A percentile compares a stretch with the other conserved stretches of the same genome.
Evolutionary conservation across 192 early-diverging fungal genomes (phyloP).

Genomic region (Oehlia diaphana): DNA sequence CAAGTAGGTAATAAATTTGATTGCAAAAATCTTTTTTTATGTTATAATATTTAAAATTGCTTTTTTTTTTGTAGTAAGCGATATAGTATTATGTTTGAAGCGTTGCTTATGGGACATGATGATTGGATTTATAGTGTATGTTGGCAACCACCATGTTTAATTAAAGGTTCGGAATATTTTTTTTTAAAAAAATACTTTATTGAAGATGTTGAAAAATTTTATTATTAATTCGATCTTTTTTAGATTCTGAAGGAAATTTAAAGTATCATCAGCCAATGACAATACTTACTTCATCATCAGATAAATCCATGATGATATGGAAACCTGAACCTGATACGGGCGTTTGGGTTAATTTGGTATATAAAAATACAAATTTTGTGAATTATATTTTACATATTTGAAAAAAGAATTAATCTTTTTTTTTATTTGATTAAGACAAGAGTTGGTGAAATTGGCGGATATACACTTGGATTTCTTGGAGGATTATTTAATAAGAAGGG

Average conservation of each 20-base stretch:
- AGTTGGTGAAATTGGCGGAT: conserved; percentile 88
- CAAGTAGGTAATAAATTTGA: background rate
- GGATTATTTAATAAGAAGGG: conserved; percentile 69
- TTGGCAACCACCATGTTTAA: conserved; percentile 65
- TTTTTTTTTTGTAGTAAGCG: conserved; percentile 25
- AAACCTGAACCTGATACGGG: conserved; percentile 71
- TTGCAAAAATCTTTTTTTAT: background rate
- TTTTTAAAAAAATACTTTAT: background rate
- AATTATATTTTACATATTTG: background rate
- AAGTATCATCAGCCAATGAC: conserved; percentile 62
- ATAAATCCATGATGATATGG: conserved; percentile 94
- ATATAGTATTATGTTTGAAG: conserved; percentile 78
- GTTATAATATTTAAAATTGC: background rate
- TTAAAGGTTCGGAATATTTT: conserved; percentile 24
- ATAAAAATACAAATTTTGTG: background rate
- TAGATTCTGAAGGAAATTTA: conserved; percentile 30
- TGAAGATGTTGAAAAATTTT: background rate
- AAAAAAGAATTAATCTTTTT: conserved; percentile 5
- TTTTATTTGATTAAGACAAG: conserved; percentile 49
- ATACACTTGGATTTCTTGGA: conserved; percentile 79
- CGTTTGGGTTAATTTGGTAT: conserved; percentile 78
- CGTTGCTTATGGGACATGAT: conserved; percentile 93
- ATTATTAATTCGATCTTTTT: background rate
- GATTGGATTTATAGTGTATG: conserved; percentile 88
- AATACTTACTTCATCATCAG: conserved; percentile 84